Conservation (phyloP, 805 yeast genomes). For the Saturnispora halmiae region DNA sequence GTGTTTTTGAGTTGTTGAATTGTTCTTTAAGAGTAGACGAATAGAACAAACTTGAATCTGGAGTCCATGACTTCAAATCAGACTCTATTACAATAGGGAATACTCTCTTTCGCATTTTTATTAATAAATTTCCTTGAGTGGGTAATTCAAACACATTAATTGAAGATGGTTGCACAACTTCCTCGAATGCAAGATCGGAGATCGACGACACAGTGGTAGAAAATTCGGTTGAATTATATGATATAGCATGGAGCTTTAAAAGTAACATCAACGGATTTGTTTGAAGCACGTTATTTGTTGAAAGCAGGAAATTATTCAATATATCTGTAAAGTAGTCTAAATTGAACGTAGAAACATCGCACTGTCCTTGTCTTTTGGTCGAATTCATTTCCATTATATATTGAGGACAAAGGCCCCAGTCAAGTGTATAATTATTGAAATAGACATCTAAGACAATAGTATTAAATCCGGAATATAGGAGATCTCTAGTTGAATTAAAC, state of each 20-base stretch:
- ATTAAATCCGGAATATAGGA: conserved; percentile 39
- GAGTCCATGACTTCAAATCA: conserved; percentile 13
- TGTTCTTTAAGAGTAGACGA: neutral
- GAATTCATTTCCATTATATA: neutral
- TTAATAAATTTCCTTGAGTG: conserved; percentile 25
- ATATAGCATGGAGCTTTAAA: conserved; percentile 28
- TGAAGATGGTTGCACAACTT: conserved; percentile 6
- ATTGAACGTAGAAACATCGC: conserved; percentile 18
- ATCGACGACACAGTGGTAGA: conserved; percentile 13
- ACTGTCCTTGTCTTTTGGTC: conserved; percentile 16
- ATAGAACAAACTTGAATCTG: conserved; percentile 9
- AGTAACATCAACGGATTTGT: conserved; percentile 37
- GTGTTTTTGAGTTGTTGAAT: no score
- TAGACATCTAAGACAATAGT: conserved; percentile 46
- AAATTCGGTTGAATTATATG: conserved; percentile 1
- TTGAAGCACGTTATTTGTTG: conserved; percentile 38
- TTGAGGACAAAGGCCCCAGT: conserved; percentile 51
- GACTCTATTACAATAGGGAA: conserved; percentile 29
- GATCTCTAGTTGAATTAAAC: conserved; percentile 20
- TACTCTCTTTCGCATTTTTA: conserved; percentile 28
- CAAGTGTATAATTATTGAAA: conserved; percentile 37
- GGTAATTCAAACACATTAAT: conserved; percentile 8
- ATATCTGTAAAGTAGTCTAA: conserved; percentile 21
- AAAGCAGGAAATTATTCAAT: conserved; percentile 28
- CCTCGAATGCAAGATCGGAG: conserved; percentile 2